Base-by-base conservation (phyloP, 164 flowering plant genomes). In the Piper longum region DNA sequence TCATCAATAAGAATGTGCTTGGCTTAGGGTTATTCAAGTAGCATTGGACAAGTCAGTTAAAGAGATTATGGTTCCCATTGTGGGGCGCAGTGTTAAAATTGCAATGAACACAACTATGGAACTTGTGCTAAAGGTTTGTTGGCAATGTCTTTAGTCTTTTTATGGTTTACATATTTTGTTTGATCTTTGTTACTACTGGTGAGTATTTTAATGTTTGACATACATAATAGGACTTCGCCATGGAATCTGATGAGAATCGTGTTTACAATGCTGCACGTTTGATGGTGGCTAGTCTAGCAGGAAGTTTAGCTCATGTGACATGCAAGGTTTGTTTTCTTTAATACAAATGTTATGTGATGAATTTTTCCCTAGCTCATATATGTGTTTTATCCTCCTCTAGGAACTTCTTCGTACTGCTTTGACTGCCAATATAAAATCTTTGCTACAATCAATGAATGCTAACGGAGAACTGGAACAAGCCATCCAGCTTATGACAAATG, bases 261-360 rank as follows among this genome's bases (percentile, higher is more conserved):
- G 86, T 89, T 67, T 76, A 75, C 61, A 87, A 86, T 82, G 89
- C 99, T 51, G 99, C 99, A 44, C 96, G 89, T 66, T 77, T 87
- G 78, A 95, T 91, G 96, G 99, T 89, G 60, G 95, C 93, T 51
- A 85, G 97, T 70, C 75, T 95, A 65, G 89, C 99, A 18, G 99
- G 97, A 76, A 87, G 99, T 71, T 68, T 95, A 58, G 99, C 99
- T 70, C 99, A 95, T 83, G 99, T 91, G 26, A 95, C 99, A 43
- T 95, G 99, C 99, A 95, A 95, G 96, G 99, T 95, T 56, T 51
- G 14, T 14, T 42, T 26, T 67, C 41, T 52, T 36, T 57, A 41
- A 26, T 14, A 57, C 9, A 26, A 2, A 26, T 12, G 26, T 1
- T 19, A 57, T 41, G 12, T 1, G 26, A 57, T 57, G 14, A 13